Percentiles rank a stretch among this genome's conserved stretches.
Evolutionary conservation across 2,329 filamentous ascomycete species (phyloP).

Genomic region (Neophaeococcomyces aloes): DNA sequence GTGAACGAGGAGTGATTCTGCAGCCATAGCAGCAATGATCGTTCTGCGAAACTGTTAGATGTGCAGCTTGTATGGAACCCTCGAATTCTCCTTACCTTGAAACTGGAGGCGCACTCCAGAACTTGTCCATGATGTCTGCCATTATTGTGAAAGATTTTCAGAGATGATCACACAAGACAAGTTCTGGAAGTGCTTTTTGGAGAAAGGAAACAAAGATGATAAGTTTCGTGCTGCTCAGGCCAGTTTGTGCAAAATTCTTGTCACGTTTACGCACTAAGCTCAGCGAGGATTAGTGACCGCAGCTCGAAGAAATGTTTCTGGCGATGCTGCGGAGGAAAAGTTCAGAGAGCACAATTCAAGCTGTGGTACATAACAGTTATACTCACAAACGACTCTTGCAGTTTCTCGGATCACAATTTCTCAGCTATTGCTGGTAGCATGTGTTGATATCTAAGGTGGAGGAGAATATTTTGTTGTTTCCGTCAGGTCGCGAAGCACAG

Average conservation of each 20-base stretch:
- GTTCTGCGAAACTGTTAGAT: constrained; percentile 50
- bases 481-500: background rate
- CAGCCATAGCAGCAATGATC: constrained; percentile 53
- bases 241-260: constrained; percentile 4
- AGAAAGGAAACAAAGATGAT: background rate
- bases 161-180: background rate
- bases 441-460: background rate
- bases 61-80: constrained; percentile 22
- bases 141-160: background rate
- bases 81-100: constrained; percentile 47
- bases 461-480: too few species aligned
- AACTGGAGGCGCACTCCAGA: constrained; percentile 57
- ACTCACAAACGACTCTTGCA: background rate
- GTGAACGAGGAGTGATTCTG: constrained; percentile 52
- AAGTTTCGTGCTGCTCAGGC: background rate
- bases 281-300: background rate
- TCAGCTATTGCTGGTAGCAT: background rate
- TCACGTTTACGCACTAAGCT: background rate
- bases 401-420: background rate
- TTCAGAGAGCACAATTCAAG: background rate
- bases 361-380: background rate
- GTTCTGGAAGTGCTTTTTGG: constrained; percentile 4
- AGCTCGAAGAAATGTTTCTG: constrained; percentile 3
- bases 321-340: constrained; percentile 6
- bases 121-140: constrained; percentile 43